Percentiles rank a stretch among this genome's conserved stretches.
Conservation (phyloP, 164 flowering plant species). For the Vitis vinifera region ASM3070453v1 NC_081809.1:3116001-3116500, state of each 20-base stretch:
- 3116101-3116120: conserved; percentile 57
- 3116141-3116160: conserved; percentile 58
- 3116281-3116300: conserved; percentile 32
- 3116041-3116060: conserved; percentile 50
- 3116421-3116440: conserved; percentile 28
- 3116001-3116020: conserved; percentile 43
- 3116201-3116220: conserved; percentile 22
- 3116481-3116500: conserved; percentile 45
- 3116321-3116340: conserved; percentile 41
- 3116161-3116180: conserved; percentile 48
- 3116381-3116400: conserved; percentile 42
- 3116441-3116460: conserved; percentile 47
- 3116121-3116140: conserved; percentile 59
- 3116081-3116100: conserved; percentile 26
- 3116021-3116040: conserved; percentile 46
- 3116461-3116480: conserved; percentile 45
- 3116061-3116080: conserved; percentile 50
- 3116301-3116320: conserved; percentile 50
- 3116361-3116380: conserved; percentile 42
- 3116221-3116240: conserved; percentile 52
- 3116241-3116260: conserved; percentile 39
- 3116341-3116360: conserved; percentile 43
- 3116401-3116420: conserved; percentile 24
- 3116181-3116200: conserved; percentile 56
- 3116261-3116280: conserved; percentile 60